Evolutionary conservation across 148 eudicot genomes (phyloP), one percentile per base, ranked within the genome.

Genomic region (Fagopyrum esculentum): DNA sequence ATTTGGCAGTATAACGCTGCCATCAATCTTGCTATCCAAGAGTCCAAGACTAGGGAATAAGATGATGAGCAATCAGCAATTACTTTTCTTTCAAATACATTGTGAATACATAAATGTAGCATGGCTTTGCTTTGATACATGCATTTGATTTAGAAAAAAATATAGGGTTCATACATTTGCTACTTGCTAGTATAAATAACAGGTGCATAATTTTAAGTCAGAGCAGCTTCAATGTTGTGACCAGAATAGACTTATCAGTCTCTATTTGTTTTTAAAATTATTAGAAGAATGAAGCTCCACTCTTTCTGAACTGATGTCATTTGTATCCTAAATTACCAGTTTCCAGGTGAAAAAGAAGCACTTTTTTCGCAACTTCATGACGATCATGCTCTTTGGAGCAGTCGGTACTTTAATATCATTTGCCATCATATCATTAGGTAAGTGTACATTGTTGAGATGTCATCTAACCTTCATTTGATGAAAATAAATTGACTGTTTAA

Each of bases 331-430:
- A 72, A 70, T 40, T 72, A 66, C 55, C 92, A 90, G 96, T 81
- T 90, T 90, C 84, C 96, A 90, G 86, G 96, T 90, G 73, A 90
- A 90, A 78, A 90, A 90, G 86, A 90, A 90, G 80, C 90, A 86
- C 49, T 90, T 90, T 79, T 90, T 90, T 71, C 96, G 92, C 76
- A 90, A 90, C 78, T 85, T 88, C 86, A 82, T 84, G 82, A 90
- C 92, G 63, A 90, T 90, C 50, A 84, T 81, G 49, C 59, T 87
- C 77, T 90, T 90, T 85, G 96, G 96, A 74, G 90, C 88, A 4
- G 48, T 90, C 80, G 96, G 96, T 70, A 88, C 96, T 40, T 63
- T 87, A 78, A 88, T 90, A 83, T 90, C 96, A 29, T 88, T 88
- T 74, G 81, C 74, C 78, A 84, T 85, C 86, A 84, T 90, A 83